Conservation (phyloP, 2,329 filamentous ascomycete species). For the Helotiales sp. region DNA sequence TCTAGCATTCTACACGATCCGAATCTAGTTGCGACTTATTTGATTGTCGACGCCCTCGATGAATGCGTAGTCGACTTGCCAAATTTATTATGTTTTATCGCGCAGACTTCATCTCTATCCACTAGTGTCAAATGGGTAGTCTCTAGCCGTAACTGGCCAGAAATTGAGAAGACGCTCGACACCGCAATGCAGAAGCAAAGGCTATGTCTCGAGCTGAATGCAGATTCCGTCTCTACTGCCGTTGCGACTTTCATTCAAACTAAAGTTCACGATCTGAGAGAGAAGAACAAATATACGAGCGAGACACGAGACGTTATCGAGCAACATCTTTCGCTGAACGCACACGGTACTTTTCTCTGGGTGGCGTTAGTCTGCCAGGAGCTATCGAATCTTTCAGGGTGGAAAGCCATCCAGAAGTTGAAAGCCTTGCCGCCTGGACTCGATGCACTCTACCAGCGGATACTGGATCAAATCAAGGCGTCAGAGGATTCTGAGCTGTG, state of each 20-base stretch:
- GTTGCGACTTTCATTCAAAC: constrained; percentile 40
- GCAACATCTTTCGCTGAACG: constrained; percentile 27
- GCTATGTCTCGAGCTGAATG: constrained; percentile 41
- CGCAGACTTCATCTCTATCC: constrained; percentile 19
- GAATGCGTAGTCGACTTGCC: constrained; percentile 38
- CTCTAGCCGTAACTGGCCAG: constrained; percentile 43
- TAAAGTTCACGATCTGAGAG: constrained; percentile 35
- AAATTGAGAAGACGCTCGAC: constrained; percentile 39
- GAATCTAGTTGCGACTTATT: constrained; percentile 27
- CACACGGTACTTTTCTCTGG: constrained; percentile 45
- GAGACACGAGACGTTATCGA: neutral
- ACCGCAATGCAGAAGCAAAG: constrained; percentile 22
- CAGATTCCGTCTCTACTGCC: constrained; percentile 34
- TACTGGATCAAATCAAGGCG: constrained; percentile 29
- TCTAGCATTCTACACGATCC: constrained; percentile 40
- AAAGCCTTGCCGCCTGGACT: constrained; percentile 27
- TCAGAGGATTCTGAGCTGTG: constrained; percentile 19
- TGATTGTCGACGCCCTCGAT: constrained; percentile 50
- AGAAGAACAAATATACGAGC: constrained; percentile 1
- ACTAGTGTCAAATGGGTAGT: constrained; percentile 43
- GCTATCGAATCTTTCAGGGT: constrained; percentile 20
- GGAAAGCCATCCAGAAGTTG: constrained; percentile 20
- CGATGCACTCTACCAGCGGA: constrained; percentile 31
- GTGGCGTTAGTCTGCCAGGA: constrained; percentile 41
- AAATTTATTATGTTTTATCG: constrained; percentile 40